These are phyloP conservation scores for Pleurozium schreberi DNA, from an alignment of 225 moss, liverwort and hornwort species.

Conservation along the genomic window DNA sequence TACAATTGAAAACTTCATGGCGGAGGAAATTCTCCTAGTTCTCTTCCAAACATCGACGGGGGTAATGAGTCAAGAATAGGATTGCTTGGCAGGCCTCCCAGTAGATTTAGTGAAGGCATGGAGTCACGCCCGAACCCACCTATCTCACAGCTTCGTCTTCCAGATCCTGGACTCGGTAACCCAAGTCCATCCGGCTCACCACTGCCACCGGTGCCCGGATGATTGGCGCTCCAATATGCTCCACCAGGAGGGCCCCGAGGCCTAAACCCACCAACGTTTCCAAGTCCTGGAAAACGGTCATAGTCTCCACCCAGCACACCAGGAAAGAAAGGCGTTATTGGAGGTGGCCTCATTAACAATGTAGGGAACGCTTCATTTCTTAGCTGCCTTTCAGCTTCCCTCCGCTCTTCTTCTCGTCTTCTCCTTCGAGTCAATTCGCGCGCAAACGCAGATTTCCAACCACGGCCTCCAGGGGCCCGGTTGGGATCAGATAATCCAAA, in stretches of 20 bases:
- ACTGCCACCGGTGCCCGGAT: background rate
- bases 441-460: conserved; percentile 78
- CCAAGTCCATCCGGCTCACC: conserved; percentile 12
- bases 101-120: conserved; percentile 5
- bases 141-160: conserved; percentile 18
- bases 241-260: conserved; percentile 42
- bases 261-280: conserved; percentile 29
- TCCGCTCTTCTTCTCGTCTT: conserved; percentile 70
- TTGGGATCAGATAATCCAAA: conserved; percentile 36
- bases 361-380: conserved; percentile 40
- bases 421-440: conserved; percentile 50
- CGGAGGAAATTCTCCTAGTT: conserved; percentile 22
- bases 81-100: conserved; percentile 3
- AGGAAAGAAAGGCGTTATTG: conserved; percentile 37
- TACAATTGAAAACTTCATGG: background rate
- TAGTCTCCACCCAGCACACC: conserved; percentile 48
- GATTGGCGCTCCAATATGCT: conserved; percentile 32
- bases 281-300: conserved; percentile 47
- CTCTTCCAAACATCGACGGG: conserved; percentile 10
- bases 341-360: conserved; percentile 41
- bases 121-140: conserved; percentile 28
- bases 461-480: conserved; percentile 50
- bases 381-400: conserved; percentile 64
- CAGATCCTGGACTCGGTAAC: conserved; percentile 7
- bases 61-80: conserved; percentile 14